Evolutionary conservation across 2,329 filamentous ascomycete genomes (phyloP).

Genomic region (Fusarium domesticum): DNA sequence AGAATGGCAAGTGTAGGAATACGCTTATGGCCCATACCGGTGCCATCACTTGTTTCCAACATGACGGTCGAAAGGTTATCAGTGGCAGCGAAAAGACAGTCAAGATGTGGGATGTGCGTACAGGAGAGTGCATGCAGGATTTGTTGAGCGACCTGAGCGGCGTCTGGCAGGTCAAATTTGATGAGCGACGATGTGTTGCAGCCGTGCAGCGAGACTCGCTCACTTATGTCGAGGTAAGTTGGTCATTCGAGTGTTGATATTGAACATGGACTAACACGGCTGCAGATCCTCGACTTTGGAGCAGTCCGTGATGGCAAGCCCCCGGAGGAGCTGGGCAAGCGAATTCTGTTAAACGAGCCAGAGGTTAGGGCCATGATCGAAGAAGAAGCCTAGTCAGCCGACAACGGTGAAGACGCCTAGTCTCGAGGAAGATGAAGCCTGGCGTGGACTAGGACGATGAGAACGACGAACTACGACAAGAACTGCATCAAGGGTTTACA

Average conservation of each 20-base stretch:
- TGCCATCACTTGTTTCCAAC: constrained; percentile 97
- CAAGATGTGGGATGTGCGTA: constrained; percentile 98
- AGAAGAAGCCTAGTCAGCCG: constrained; percentile 37
- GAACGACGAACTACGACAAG: too few relatives aligned
- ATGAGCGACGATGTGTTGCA: constrained; percentile 90
- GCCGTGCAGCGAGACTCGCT: constrained; percentile 89
- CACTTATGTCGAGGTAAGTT: constrained; percentile 90
- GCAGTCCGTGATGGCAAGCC: constrained; percentile 85
- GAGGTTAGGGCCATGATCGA: constrained; percentile 52
- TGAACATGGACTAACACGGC: constrained; percentile 2
- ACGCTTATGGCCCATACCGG: constrained; percentile 91
- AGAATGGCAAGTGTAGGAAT: constrained; percentile 84
- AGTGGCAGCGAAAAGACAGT: constrained; percentile 92
- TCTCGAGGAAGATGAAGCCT: background rate
- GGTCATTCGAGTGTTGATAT: too few relatives aligned
- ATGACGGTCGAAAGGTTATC: constrained; percentile 94
- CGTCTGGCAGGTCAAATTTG: constrained; percentile 99
- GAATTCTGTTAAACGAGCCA: constrained; percentile 64
- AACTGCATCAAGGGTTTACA: constrained; percentile 17
- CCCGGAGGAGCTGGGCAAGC: constrained; percentile 70
- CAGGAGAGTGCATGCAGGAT: constrained; percentile 88
- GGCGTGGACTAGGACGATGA: too few relatives aligned
- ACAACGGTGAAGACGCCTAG: background rate
- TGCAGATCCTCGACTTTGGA: constrained; percentile 92
- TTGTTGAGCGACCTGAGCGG: constrained; percentile 88